Percentiles rank a stretch among this genome's conserved stretches.
phyloP scores from a whole-genome alignment of 2,329 filamentous ascomycete species.

The Aureobasidium sp. region DNA sequence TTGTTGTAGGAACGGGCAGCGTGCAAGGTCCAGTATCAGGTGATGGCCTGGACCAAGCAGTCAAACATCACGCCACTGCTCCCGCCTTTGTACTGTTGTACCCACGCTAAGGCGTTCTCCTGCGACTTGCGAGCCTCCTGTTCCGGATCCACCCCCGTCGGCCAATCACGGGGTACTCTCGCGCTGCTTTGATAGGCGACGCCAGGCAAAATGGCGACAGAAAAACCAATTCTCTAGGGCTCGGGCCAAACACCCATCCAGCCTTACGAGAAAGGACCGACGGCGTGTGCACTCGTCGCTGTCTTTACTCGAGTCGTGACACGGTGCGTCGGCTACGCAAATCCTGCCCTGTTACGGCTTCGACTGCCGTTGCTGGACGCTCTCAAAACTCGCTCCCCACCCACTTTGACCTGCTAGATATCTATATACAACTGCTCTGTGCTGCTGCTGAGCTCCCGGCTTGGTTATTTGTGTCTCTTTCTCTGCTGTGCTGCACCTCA shows the following conservation, averaged over 20 bases:
- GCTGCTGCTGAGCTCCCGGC: neutral
- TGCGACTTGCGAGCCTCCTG: neutral
- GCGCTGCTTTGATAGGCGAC: neutral
- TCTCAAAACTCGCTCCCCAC: slow-evolving; percentile 6
- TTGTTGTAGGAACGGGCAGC: slow-evolving; percentile 11
- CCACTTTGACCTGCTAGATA: neutral
- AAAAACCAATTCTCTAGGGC: slow-evolving; percentile 3
- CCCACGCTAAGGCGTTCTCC: slow-evolving; percentile 3
- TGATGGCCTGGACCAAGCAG: slow-evolving; percentile 9
- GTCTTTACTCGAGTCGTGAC: slow-evolving; percentile 5
- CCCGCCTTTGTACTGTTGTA: neutral
- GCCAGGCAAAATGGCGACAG: neutral
- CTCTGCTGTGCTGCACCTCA: neutral
- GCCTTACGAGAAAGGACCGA: slow-evolving; percentile 11
- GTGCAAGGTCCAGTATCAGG: slow-evolving; percentile 12
- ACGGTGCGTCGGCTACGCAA: slow-evolving; percentile 2
- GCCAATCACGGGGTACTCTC: neutral
- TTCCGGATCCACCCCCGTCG: neutral
- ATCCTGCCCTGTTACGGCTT: slow-evolving; percentile 7
- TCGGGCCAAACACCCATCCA: slow-evolving; percentile 2
- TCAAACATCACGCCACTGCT: slow-evolving; percentile 12
- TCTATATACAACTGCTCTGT: neutral
- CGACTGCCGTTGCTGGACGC: slow-evolving; percentile 5
- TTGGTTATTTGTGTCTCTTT: neutral
- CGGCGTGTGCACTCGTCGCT: neutral